Evolutionary conservation across 2,329 filamentous ascomycete genomes (phyloP).

Genomic region (Coniella lustricola): DNA sequence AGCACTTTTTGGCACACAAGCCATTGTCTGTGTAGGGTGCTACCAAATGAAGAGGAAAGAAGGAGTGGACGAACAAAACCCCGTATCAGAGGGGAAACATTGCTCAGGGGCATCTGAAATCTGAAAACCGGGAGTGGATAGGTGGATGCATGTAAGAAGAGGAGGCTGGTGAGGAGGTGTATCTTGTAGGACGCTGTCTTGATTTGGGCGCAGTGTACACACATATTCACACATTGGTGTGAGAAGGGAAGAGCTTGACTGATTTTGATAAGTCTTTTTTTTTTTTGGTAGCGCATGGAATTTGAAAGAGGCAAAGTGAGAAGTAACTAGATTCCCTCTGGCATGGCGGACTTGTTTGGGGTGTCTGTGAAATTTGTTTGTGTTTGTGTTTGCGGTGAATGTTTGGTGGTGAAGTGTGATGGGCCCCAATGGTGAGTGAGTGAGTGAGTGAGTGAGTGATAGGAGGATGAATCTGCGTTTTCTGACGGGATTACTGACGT

Average conservation of each 20-base stretch:
- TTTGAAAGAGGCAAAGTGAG: too few species aligned
- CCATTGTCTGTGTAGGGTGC: too few species aligned
- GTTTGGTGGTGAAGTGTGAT: too few species aligned
- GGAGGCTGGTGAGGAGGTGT: neutral
- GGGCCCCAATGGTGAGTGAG: too few species aligned
- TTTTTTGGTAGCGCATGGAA: conserved; percentile 8
- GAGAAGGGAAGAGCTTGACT: too few species aligned
- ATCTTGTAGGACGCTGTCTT: conserved; percentile 1
- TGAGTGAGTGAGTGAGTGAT: too few species aligned
- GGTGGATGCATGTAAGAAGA: neutral
- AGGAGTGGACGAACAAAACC: neutral
- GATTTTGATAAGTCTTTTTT: neutral
- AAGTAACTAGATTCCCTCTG: neutral
- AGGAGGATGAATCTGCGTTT: too few species aligned
- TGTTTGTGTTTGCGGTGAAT: too few species aligned
- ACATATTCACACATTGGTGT: conserved; percentile 1
- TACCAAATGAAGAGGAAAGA: neutral
- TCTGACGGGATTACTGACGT: too few species aligned
- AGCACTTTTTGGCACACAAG: too few species aligned
- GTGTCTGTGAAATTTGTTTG: too few species aligned
- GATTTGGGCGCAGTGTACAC: conserved; percentile 11
- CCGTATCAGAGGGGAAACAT: neutral
- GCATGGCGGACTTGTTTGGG: too few species aligned
- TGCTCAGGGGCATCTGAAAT: neutral
- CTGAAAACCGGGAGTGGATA: neutral